Percentiles rank a stretch among this genome's conserved stretches.
These are phyloP conservation scores for Mercurialis annua DNA, from an alignment of 345 rosid genomes.

Conservation along the genomic window DNA sequence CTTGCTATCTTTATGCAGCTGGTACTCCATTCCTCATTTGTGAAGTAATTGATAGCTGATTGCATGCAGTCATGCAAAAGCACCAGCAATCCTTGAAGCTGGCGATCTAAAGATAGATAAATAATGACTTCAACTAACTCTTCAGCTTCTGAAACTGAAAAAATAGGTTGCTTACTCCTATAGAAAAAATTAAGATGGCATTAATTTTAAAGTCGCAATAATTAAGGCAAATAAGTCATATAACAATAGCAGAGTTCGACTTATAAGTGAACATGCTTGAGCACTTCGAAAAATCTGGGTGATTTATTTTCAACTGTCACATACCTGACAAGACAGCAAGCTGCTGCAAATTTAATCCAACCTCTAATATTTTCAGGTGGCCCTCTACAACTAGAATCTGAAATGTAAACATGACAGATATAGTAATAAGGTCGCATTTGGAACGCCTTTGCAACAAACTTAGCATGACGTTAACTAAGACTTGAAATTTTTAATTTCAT, in stretches of 20 bases:
- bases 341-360: conserved; percentile 61
- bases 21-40: conserved; percentile 70
- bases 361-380: conserved; percentile 65
- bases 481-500: background rate
- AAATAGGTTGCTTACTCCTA: conserved; percentile 49
- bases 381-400: conserved; percentile 49
- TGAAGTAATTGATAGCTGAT: conserved; percentile 52
- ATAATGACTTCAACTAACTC: conserved; percentile 48
- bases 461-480: no score
- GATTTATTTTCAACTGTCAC: conserved; percentile 8
- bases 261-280: conserved; percentile 8
- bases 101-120: conserved; percentile 55
- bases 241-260: conserved; percentile 13
- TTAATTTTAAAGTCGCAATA: conserved; percentile 1
- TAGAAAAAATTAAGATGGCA: conserved; percentile 7
- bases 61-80: conserved; percentile 46
- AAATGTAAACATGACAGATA: conserved; percentile 23
- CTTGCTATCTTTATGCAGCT: conserved; percentile 59
- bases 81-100: conserved; percentile 55
- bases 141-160: conserved; percentile 57
- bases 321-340: conserved; percentile 64
- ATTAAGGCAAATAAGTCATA: background rate
- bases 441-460: background rate
- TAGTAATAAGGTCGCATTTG: background rate
- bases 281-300: background rate